Evolutionary conservation across 2,329 filamentous ascomycete species (phyloP).

Genomic region (Talaromyces atroroseus): DNA sequence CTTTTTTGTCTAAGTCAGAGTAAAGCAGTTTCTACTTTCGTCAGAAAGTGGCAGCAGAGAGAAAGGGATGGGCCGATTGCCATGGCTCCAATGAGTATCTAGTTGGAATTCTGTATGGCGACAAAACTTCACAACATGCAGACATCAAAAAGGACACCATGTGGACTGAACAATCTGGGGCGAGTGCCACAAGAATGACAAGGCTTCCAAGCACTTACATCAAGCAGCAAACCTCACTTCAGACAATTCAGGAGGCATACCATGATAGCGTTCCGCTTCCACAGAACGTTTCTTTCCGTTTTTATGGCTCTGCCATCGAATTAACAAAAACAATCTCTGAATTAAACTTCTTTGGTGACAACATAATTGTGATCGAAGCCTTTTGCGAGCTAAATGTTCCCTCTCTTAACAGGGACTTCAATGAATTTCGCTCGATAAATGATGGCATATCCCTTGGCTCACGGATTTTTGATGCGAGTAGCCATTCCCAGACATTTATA

Average conservation of each 20-base stretch:
- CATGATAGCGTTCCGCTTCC: not conserved
- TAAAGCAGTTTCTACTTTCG: not conserved
- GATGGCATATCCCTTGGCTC: not conserved
- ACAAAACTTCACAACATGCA: not conserved
- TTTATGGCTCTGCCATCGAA: not conserved
- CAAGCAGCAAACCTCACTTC: not conserved
- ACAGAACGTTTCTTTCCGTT: not conserved
- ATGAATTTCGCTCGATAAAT: not conserved
- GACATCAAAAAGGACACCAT: not conserved
- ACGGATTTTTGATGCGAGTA: not conserved
- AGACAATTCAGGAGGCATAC: not conserved
- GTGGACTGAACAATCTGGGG: not conserved
- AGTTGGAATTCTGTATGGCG: constrained; percentile 4
- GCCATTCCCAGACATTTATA: not conserved
- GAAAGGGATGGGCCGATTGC: not conserved
- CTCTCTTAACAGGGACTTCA: not conserved
- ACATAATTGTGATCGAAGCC: constrained; percentile 1
- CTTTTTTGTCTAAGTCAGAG: not conserved
- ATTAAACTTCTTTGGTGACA: not conserved
- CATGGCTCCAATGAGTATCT: not conserved
- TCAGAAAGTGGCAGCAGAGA: not conserved
- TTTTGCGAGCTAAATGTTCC: not conserved
- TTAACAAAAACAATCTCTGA: not conserved
- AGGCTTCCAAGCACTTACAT: not conserved
- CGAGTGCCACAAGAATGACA: not conserved